Base-by-base conservation (phyloP, 2,329 filamentous ascomycete species). In the Cercospora sp. region DNA sequence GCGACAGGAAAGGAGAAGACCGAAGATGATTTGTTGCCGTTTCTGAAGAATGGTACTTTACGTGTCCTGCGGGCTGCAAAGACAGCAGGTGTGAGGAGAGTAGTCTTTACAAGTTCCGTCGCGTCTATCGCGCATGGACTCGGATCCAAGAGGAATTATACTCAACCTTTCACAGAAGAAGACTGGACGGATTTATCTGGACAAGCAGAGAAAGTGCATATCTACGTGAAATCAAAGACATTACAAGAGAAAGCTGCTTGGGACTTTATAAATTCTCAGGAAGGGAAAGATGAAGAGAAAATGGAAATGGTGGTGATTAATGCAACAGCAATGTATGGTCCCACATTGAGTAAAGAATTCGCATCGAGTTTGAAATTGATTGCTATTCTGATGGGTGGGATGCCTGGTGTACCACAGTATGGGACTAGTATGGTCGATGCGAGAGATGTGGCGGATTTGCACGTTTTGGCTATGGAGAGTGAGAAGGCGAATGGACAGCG, bases 141-240 rank as follows among this genome's bases (percentile, higher is more conserved):
- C 30, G 70, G 70, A 10, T 49, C 57, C 34, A 45, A 62, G 58
- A 63, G 70, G 1, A 55, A 59, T 26, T 70, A 67, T 21, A 57
- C 66, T 1, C 30, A 68, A 34, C 70, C 70, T 32, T 70, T 71
- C 28, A 67, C 68, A 1, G 70, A 71, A 61, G 61, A 67, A 6
- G 70, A 71, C 28, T 71, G 70, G 70, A 70, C 70, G 16, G 70
- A 71, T 67, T 43, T 71, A 12, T 66, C 66, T 8, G 66, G 65
- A 13, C 51, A 63, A 32, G 70, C 68, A 49, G 70, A 71, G 68
- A 70, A 70, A 12, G 26, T 71, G 21, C 70, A 71, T 16, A 63
- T 71, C 21, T 71, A 71, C 24, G 60, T 68, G 40, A 66, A 64
- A 12, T 68, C 70, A 13, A 71, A 71, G 63, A 71, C 70, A 26